A percentile compares a stretch with the other conserved stretches of the same genome.
Evolutionary conservation across 495 filamentous ascomycete species (phyloP).

Genomic region (Acidomyces sp.): DNA sequence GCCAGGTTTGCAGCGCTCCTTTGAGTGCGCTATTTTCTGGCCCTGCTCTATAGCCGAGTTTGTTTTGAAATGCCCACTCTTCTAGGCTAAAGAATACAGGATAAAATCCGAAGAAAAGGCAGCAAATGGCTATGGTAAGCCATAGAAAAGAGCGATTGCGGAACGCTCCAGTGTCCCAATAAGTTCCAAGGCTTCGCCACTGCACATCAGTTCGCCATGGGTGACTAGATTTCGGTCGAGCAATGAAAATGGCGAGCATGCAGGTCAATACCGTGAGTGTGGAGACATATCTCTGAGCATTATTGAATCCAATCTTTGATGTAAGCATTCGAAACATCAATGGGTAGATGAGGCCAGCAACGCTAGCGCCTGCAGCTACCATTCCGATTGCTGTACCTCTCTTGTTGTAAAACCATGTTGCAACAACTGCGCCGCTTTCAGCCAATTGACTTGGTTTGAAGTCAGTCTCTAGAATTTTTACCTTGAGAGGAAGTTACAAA

Average conservation of each 20-base stretch:
- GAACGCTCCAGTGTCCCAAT: constrained; percentile 30
- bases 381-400: constrained; percentile 33
- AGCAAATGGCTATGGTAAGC: constrained; percentile 26
- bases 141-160: constrained; percentile 23
- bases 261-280: constrained; percentile 23
- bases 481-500: constrained; percentile 35
- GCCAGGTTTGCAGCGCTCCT: constrained; percentile 31
- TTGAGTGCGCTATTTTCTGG: constrained; percentile 3
- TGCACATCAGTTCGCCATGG: constrained; percentile 11
- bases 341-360: constrained; percentile 26
- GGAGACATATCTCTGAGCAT: constrained; percentile 23
- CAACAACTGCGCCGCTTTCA: constrained; percentile 29
- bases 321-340: constrained; percentile 28
- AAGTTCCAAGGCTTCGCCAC: constrained; percentile 19
- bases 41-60: constrained; percentile 25
- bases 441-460: too few relatives aligned
- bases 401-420: constrained; percentile 30
- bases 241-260: constrained; percentile 26
- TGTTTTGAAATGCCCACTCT: constrained; percentile 31
- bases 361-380: constrained; percentile 32
- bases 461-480: too few relatives aligned
- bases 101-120: constrained; percentile 35
- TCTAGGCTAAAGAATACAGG: constrained; percentile 35
- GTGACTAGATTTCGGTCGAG: constrained; percentile 25
- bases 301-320: constrained; percentile 25